Conservation (phyloP, 2,329 filamentous ascomycete genomes). For the Remersonia thermophila region DNA sequence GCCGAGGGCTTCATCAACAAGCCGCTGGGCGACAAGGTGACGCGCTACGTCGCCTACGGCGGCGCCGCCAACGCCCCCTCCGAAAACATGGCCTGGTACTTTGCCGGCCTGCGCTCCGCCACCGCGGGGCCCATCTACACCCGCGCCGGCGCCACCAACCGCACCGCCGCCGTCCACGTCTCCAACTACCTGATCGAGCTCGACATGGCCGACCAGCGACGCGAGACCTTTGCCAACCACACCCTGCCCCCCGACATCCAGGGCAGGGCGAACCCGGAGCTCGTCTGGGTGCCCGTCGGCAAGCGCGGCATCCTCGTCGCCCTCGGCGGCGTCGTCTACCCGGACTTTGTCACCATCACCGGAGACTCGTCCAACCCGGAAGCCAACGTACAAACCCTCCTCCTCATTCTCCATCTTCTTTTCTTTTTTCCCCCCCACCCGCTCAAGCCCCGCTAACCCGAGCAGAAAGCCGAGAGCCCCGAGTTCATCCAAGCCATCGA, state of each 20-base stretch:
- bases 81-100: conserved; percentile 61
- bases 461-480: conserved; percentile 50
- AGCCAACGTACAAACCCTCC: conserved; percentile 33
- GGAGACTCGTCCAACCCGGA: conserved; percentile 22
- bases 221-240: conserved; percentile 43
- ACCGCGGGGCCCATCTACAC: conserved; percentile 37
- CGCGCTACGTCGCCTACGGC: conserved; percentile 52
- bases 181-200: conserved; percentile 49
- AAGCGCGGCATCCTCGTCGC: conserved; percentile 64
- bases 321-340: conserved; percentile 59
- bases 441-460: conserved; percentile 13
- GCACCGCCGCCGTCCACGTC: conserved; percentile 28
- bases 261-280: conserved; percentile 49
- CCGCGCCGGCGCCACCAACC: conserved; percentile 17
- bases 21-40: conserved; percentile 34
- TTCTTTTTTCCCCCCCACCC: neutral
- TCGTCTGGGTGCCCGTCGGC: conserved; percentile 69
- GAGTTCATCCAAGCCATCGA: conserved; percentile 61
- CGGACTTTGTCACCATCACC: conserved; percentile 30
- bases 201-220: conserved; percentile 40
- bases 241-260: conserved; percentile 37
- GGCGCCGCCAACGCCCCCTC: conserved; percentile 53
- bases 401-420: no score
- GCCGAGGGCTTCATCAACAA: conserved; percentile 33
- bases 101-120: conserved; percentile 47